Conservation (phyloP, 192 early-diverging fungal genomes). For the Coemansia sp. region DNA sequence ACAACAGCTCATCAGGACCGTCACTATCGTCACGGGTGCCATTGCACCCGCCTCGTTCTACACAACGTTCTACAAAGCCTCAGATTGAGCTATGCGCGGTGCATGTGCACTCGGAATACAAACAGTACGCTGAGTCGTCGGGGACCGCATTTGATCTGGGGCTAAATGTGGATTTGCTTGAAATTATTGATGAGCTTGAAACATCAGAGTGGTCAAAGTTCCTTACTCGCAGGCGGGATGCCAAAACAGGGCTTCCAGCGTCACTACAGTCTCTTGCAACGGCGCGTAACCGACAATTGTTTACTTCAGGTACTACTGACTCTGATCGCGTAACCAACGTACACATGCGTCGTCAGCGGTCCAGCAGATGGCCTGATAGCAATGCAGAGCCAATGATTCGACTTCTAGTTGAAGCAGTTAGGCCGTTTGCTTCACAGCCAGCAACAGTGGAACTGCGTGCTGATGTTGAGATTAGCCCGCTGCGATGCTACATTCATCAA, state of each 20-base stretch:
- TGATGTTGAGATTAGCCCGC: conserved; percentile 68
- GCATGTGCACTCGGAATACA: conserved; percentile 48
- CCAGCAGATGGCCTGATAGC: conserved; percentile 38
- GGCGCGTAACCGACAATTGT: conserved; percentile 45
- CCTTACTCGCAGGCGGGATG: conserved; percentile 48
- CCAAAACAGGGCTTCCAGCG: conserved; percentile 44
- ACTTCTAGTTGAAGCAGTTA: conserved; percentile 47
- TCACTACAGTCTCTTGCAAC: conserved; percentile 45
- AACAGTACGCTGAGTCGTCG: conserved; percentile 42
- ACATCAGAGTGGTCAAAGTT: conserved; percentile 56
- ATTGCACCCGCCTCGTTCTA: conserved; percentile 7
- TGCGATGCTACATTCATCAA: conserved; percentile 90
- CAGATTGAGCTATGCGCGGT: conserved; percentile 44
- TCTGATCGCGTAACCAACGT: conserved; percentile 40
- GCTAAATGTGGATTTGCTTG: conserved; percentile 40
- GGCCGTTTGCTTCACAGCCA: conserved; percentile 39
- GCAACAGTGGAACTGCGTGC: conserved; percentile 48
- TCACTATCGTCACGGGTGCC: conserved; percentile 20
- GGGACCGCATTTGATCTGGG: conserved; percentile 37
- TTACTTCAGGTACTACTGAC: conserved; percentile 42
- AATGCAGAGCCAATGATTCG: conserved; percentile 45
- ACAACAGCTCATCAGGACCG: conserved; percentile 21
- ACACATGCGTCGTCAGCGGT: conserved; percentile 40
- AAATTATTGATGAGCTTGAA: conserved; percentile 52
- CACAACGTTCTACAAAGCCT: conserved; percentile 39